Evolutionary conservation across 2,329 filamentous ascomycete genomes (phyloP), one percentile per base, ranked within the genome.

Genomic region (Dothistroma septosporum): DNA sequence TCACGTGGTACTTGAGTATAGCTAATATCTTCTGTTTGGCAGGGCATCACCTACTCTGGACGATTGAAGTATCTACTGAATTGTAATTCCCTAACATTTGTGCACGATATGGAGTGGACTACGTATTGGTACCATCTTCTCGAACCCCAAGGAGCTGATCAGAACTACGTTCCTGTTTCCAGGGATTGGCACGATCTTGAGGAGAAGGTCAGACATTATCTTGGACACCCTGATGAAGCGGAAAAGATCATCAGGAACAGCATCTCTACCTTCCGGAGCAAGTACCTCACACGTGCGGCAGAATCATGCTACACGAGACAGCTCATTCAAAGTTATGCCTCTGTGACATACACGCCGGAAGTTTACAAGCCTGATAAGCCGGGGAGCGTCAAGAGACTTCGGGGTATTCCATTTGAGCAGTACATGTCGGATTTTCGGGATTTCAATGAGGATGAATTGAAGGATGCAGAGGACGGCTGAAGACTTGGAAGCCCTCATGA

Each of bases 251-350:
- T 70, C 10, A 57, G 66, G 4, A 72, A 72, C 57, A 60, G 63
- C 9, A 55, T 66, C 1, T 55, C 57, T 5, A 68, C 66, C 1
- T 73, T 74, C 55, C 62, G 70, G 9, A 63, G 66, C 11, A 61
- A 66, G 11, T 72, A 72, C 50, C 41, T 68, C 1, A 71, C 70
- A 1, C 64, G 67, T 31, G 71, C 71, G 0, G 72, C 71, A 5
- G 67, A 67, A 21, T 67, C 71, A 19, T 74, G 72, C 57, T 74
- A 74, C 53, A 67, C 70, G 62, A 63, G 71, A 12, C 55, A 58
- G 28, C 48, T 74, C 54, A 65, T 74, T 16, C 21, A 59, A 9
- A 65, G 63, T 8, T 74, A 70, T 61, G 64, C 61, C 0, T 56
- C 63, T 10, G 68, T 73, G 7, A 60, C 66, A 32, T 70, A 67